Evolutionary conservation across 768 basidiomycete species (phyloP).

Genomic region (Zangia roseola): DNA sequence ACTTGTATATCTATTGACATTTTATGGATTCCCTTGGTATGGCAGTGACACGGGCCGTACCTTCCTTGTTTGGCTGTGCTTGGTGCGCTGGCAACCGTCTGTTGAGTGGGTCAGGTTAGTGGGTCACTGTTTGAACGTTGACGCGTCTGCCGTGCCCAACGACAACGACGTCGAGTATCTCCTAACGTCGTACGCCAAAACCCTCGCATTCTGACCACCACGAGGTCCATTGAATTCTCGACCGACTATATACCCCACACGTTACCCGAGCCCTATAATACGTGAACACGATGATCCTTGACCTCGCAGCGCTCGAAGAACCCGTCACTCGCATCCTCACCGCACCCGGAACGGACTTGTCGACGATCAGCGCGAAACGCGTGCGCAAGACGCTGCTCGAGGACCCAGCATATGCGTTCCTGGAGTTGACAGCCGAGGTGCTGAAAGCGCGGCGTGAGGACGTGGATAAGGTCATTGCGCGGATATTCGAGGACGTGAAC

Average conservation of each 20-base stretch:
- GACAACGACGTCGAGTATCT: constrained; percentile 5
- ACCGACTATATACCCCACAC: not conserved
- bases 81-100: constrained; percentile 10
- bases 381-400: constrained; percentile 75
- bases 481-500: constrained; percentile 62
- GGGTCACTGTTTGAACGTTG: constrained; percentile 5
- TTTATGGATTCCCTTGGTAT: not conserved
- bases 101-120: constrained; percentile 1
- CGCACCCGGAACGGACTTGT: constrained; percentile 74
- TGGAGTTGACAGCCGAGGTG: constrained; percentile 51
- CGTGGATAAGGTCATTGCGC: constrained; percentile 67
- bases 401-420: constrained; percentile 33
- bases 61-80: constrained; percentile 28
- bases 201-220: no score
- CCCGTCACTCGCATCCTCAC: constrained; percentile 68
- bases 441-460: constrained; percentile 66
- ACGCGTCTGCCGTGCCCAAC: constrained; percentile 3
- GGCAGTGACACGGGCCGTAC: not conserved
- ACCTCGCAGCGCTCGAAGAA: constrained; percentile 54
- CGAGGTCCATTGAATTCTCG: not conserved
- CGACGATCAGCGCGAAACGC: constrained; percentile 83
- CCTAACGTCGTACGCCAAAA: no score
- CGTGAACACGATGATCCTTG: constrained; percentile 44
- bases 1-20: constrained; percentile 4
- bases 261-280: no score